A percentile compares a stretch with the other conserved stretches of the same genome.
Evolutionary conservation across 164 flowering plant species (phyloP).

Genomic region (Kingdonia uniflora): DNA sequence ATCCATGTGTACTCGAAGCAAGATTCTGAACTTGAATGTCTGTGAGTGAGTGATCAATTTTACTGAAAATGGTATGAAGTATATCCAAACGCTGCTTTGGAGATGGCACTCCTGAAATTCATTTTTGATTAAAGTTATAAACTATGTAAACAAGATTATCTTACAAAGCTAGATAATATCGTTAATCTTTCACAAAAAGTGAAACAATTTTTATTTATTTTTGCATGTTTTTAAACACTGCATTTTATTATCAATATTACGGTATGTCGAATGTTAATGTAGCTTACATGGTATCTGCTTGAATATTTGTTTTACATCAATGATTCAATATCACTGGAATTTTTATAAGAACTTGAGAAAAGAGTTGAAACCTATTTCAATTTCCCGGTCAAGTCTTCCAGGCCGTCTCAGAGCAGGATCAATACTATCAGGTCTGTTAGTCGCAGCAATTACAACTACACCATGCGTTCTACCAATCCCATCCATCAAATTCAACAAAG

Average conservation of each 20-base stretch:
- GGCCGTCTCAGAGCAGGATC: conserved; percentile 93
- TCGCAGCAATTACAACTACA: conserved; percentile 74
- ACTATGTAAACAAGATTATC: background rate
- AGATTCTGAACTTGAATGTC: conserved; percentile 46
- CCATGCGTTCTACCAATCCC: conserved; percentile 56
- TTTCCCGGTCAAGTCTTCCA: conserved; percentile 89
- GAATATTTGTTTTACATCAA: no score
- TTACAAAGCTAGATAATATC: background rate
- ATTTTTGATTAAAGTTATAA: background rate
- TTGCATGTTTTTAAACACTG: no score
- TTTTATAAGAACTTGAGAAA: no score
- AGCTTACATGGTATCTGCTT: no score
- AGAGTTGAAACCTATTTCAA: conserved; percentile 62
- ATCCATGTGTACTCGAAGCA: conserved; percentile 77
- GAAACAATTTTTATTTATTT: no score
- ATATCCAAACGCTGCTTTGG: conserved; percentile 73
- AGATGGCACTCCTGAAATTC: conserved; percentile 81
- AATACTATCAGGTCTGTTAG: conserved; percentile 75
- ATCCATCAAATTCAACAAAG: conserved; percentile 87
- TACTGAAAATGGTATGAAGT: conserved; percentile 42
- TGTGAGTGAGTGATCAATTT: conserved; percentile 54
- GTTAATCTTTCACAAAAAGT: no score
- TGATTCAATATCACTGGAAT: no score
- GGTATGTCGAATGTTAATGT: no score
- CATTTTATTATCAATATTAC: no score